Evolutionary conservation across 805 yeast species (phyloP), one percentile per base, ranked within the genome.

Genomic region (Ogataea saltuana): DNA sequence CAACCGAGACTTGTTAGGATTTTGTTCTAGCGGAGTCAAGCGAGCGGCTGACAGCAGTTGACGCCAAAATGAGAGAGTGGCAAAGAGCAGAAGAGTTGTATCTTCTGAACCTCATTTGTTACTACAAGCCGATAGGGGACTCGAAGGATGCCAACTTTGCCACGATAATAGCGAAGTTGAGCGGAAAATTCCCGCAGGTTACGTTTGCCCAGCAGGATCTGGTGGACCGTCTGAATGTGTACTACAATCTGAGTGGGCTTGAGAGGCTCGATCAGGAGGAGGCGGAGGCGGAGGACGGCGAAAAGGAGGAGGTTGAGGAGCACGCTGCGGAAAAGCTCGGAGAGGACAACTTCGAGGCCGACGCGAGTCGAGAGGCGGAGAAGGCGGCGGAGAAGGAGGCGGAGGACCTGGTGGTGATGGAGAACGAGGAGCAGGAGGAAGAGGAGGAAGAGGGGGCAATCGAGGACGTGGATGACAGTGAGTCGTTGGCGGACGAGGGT

Each of bases 51-150:
- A 22, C 25, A 22, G 9, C 10, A 22, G 25, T 22, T 22, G 25
- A 10, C 9, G 29, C 12, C 13, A 33, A 12, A 25, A 48, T 45
- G 50, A 40, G 42, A 28, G 45, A 39, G 21, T 61, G 65, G 66
- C 44, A 43, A 10, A 28, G 47, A n/a, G 46, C 54, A 4, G 55
- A 53, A 28, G 60, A 54, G 29, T 37, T 51, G 18, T 46, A 37
- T 12, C 52, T 63, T 4, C 38, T 63, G 35, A 50, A 54, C 15
- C 42, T 54, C 11, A 26, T 60, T 8, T 60, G 64, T 26, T 59
- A 53, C 30, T 51, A 61, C 40, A 60, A 59, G 38, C 68, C 67
- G 16, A 39, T 60, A n/a, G 65, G 64, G 4, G 45, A 48, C 15
- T 34, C 48, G 1, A 37, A 46, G 20, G 51, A 51, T 1, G 38